Conservation (phyloP, 352 stramenopile genomes). For the Saprolegnia diclina region DNA sequence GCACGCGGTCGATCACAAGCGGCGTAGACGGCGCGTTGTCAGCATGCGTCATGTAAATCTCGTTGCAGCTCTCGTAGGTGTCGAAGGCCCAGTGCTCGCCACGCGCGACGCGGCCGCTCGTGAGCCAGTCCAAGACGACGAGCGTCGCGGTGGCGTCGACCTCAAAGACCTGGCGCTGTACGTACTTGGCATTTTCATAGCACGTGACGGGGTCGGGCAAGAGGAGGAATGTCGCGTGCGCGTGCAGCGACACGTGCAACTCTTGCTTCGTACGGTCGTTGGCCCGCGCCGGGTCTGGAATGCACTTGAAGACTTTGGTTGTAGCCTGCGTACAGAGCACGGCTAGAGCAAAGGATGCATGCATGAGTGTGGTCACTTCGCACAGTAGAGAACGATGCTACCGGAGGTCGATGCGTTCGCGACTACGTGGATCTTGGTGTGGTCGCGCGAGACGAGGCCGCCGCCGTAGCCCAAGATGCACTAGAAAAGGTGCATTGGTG, state of each 20-base stretch:
- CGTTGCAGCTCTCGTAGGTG: conserved; percentile 20
- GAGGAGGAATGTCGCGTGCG: conserved; percentile 58
- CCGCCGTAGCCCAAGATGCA: conserved; percentile 82
- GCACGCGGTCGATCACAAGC: conserved; percentile 51
- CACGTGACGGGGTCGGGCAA: conserved; percentile 76
- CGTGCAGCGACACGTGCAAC: conserved; percentile 45
- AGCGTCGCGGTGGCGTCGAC: conserved; percentile 46
- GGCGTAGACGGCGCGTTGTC: too few relatives aligned
- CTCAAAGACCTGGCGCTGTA: conserved; percentile 56
- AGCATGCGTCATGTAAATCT: neutral
- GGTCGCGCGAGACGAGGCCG: conserved; percentile 72
- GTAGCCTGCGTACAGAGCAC: conserved; percentile 76
- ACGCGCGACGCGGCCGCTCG: conserved; percentile 43
- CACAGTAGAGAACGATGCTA: too few relatives aligned
- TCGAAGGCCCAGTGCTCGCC: conserved; percentile 19
- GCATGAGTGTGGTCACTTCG: neutral
- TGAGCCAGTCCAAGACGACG: conserved; percentile 82
- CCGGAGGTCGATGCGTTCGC: conserved; percentile 42
- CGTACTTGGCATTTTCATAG: conserved; percentile 65
- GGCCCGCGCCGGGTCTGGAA: conserved; percentile 28
- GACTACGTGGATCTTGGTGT: conserved; percentile 52
- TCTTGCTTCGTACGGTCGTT: conserved; percentile 46
- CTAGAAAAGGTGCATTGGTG: conserved; percentile 30
- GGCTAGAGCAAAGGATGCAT: conserved; percentile 32
- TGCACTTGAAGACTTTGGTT: conserved; percentile 83